These are phyloP conservation scores for Lippia alba DNA, from an alignment of 305 asterid species.

Conservation along the genomic window DNA sequence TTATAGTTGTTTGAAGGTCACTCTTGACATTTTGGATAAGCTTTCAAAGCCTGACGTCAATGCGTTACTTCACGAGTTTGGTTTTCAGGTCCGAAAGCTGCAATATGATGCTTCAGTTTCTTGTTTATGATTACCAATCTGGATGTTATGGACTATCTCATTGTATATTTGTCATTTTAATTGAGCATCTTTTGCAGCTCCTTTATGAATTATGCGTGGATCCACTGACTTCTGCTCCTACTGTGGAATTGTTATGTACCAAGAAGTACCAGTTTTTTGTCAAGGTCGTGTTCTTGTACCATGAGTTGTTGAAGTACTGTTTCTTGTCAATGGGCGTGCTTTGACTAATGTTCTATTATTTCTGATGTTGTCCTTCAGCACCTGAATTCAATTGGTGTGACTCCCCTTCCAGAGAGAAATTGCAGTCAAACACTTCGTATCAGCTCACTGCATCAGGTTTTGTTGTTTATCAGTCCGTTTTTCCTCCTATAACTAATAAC, in stretches of 20 bases:
- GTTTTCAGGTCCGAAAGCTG: conserved; percentile 74
- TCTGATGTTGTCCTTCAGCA: conserved; percentile 60
- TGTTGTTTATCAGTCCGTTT: conserved; percentile 20
- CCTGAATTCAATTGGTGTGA: conserved; percentile 73
- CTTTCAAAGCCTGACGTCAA: conserved; percentile 84
- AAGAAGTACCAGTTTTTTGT: conserved; percentile 88
- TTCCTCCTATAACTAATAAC: conserved; percentile 3
- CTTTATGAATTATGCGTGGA: conserved; percentile 84
- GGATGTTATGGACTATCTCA: conserved; percentile 22
- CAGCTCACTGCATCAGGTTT: conserved; percentile 97
- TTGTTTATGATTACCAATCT: conserved; percentile 27
- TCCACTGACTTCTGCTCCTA: conserved; percentile 84
- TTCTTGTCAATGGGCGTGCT: conserved; percentile 24
- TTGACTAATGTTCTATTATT: conserved; percentile 31
- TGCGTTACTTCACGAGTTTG: conserved; percentile 93
- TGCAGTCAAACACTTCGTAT: conserved; percentile 79
- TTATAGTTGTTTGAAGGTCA: conserved; percentile 92
- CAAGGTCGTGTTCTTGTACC: conserved; percentile 54
- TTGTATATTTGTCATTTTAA: conserved; percentile 36
- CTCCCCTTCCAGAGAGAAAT: conserved; percentile 82
- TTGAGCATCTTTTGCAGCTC: conserved; percentile 63
- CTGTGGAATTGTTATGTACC: conserved; percentile 76
- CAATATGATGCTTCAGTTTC: conserved; percentile 25
- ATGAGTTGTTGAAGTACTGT: conserved; percentile 22
- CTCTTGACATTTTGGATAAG: conserved; percentile 84